Base-by-base conservation (phyloP, 2,329 filamentous ascomycete genomes). In the Penicillium fuscoglaucum region DNA sequence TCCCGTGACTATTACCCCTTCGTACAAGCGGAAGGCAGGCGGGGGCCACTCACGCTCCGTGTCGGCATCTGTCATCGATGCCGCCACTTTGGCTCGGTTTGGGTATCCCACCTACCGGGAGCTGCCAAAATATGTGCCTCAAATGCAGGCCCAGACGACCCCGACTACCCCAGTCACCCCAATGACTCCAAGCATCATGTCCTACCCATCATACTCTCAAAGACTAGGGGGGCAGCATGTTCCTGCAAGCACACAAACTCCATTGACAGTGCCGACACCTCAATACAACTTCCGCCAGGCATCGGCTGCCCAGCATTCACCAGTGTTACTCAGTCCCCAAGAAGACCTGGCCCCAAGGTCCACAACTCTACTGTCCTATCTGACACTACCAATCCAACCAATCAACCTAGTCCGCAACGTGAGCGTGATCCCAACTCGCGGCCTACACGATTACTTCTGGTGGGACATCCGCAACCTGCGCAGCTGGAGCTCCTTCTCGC, bases 401-500 rank as follows among this genome's bases (percentile, higher is more conserved):
- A 89, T 93, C 19, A 88, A 89, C 41, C 81, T 96, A 35, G 91
- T 96, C 39, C 89, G 89, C 70, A 90, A 88, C 65, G 85, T 93
- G 65, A 90, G 89, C 59, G 87, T 89, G 71, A 72, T 87, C 78
- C 63, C 80, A 82, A 69, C 85, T 81, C 63, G 90, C 86, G 73
- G 87, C 82, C 69, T 84, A 82, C 76, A 88, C 68, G 91, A 88
- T 74, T 87, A 96, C 79, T 96, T 93, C 76, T 98, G 93, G 93
- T 97, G 91, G 90, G 93, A 98, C 70, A 84, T 96, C 58, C 90
- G 93, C 66, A 93, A 96, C 72, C 82, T 97, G 65, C 87, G 90
- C 62, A 84, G 87, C 61, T 97, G 93, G 93, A 84, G 84, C 52
- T 84, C 86, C 66, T 97, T 97, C 83, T 90, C 85, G 64, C 79